A percentile compares a stretch with the other conserved stretches of the same genome.
phyloP scores from a whole-genome alignment of 345 rosid genomes.

The Orychophragmus violaceus region DNA sequence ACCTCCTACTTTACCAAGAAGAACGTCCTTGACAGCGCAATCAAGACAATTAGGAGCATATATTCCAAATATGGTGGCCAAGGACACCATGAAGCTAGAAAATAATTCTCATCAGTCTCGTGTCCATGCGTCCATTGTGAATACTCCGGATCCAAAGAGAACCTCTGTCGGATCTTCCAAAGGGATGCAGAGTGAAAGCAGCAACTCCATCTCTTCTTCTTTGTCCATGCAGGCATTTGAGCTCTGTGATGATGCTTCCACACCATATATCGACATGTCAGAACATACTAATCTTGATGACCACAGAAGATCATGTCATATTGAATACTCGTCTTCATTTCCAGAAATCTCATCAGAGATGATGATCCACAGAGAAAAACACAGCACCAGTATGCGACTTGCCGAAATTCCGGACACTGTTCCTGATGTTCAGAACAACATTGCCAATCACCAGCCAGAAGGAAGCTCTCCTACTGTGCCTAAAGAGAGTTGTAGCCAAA shows the following conservation, averaged over 20 bases:
- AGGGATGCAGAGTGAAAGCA: slow-evolving; percentile 63
- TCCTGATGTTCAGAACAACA: slow-evolving; percentile 31
- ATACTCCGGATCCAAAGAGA: slow-evolving; percentile 35
- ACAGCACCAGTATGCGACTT: slow-evolving; percentile 30
- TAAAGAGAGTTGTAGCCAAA: slow-evolving; percentile 19
- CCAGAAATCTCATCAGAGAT: slow-evolving; percentile 31
- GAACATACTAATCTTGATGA: slow-evolving; percentile 38
- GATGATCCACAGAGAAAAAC: slow-evolving; percentile 31
- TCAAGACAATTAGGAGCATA: slow-evolving; percentile 49
- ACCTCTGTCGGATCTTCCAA: slow-evolving; percentile 38
- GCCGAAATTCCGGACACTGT: slow-evolving; percentile 32
- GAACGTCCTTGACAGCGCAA: slow-evolving; percentile 45
- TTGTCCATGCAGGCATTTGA: slow-evolving; percentile 76
- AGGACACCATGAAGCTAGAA: slow-evolving; percentile 36
- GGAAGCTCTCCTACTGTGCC: slow-evolving; percentile 29
- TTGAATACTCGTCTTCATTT: slow-evolving; percentile 35
- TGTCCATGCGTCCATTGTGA: slow-evolving; percentile 30
- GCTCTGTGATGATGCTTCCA: slow-evolving; percentile 70
- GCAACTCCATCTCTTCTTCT: slow-evolving; percentile 70
- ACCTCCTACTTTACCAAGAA: slow-evolving; percentile 56
- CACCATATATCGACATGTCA: slow-evolving; percentile 50
- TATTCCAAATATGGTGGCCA: slow-evolving; percentile 33
- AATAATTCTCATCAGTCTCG: slow-evolving; percentile 16
- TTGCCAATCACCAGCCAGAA: slow-evolving; percentile 30
- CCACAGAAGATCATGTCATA: slow-evolving; percentile 29